Conservation (phyloP, 768 basidiomycete genomes). For the Leucocoprinus birnbaumii region DNA sequence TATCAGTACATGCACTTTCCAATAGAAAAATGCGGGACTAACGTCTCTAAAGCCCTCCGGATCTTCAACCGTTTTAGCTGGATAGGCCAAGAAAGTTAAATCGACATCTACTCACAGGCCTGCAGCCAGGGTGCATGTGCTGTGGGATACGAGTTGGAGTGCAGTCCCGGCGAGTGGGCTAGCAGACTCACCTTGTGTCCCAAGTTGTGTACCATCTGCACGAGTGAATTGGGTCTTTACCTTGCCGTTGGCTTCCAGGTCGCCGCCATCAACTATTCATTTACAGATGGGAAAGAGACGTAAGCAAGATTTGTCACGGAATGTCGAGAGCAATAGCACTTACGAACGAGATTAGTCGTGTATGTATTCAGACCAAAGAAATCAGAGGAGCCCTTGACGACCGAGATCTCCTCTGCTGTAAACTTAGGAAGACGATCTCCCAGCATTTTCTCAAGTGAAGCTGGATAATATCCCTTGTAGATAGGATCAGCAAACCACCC, state of each 20-base stretch:
- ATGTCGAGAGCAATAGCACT: too few relatives aligned
- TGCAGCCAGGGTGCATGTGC: constrained; percentile 64
- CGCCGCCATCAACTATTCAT: constrained; percentile 48
- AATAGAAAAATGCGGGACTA: constrained; percentile 14
- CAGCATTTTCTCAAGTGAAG: constrained; percentile 41
- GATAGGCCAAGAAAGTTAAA: neutral
- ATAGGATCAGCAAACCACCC: constrained; percentile 51
- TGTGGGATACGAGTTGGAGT: constrained; percentile 15
- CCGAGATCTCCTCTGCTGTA: constrained; percentile 46
- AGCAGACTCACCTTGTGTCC: constrained; percentile 44
- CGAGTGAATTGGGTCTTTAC: constrained; percentile 50
- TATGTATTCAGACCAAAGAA: constrained; percentile 72
- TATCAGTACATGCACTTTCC: neutral
- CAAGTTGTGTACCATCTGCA: constrained; percentile 56
- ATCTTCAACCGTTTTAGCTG: constrained; percentile 26
- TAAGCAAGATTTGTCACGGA: too few relatives aligned
- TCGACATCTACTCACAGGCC: constrained; percentile 24
- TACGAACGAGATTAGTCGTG: constrained; percentile 56
- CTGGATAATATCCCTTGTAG: constrained; percentile 68
- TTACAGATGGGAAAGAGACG: too few relatives aligned
- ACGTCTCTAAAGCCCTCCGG: constrained; percentile 59
- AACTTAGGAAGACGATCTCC: constrained; percentile 54
- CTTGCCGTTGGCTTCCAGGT: constrained; percentile 54
- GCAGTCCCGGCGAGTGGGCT: too few relatives aligned
- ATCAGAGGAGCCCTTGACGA: constrained; percentile 62